phyloP scores from a whole-genome alignment of 352 stramenopile species.

The Phytophthora colocasiae region DNA sequence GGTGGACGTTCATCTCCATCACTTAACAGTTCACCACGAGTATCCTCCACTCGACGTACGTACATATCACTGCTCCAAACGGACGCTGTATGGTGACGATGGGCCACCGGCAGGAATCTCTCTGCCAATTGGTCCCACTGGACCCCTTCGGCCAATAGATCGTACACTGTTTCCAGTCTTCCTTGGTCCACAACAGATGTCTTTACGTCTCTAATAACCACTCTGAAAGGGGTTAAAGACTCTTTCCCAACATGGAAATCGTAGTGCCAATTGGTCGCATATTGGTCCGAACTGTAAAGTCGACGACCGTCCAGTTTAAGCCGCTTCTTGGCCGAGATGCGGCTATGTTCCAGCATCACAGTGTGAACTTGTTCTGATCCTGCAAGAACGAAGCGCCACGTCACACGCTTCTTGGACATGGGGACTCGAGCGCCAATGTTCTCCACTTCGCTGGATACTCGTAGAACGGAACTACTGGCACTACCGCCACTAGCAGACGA shows the following conservation, averaged over 20 bases:
- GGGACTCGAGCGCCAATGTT: conserved; percentile 85
- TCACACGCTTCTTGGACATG: conserved; percentile 87
- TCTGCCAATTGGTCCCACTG: conserved; percentile 75
- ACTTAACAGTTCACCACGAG: conserved; percentile 49
- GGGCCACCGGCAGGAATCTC: conserved; percentile 44
- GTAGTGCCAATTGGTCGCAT: conserved; percentile 76
- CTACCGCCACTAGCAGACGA: conserved; percentile 30
- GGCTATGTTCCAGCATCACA: conserved; percentile 85
- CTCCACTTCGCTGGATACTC: conserved; percentile 76
- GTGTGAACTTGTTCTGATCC: conserved; percentile 84
- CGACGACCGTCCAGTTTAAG: conserved; percentile 81
- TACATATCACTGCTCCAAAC: conserved; percentile 88
- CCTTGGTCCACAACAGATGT: conserved; percentile 75
- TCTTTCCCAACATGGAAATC: conserved; percentile 71
- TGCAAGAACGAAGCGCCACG: conserved; percentile 84
- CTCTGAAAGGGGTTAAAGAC: conserved; percentile 50
- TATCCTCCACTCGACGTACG: conserved; percentile 70
- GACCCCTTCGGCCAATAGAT: conserved; percentile 68
- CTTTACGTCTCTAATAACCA: conserved; percentile 81
- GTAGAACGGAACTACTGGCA: conserved; percentile 52
- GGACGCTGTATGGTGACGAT: conserved; percentile 39
- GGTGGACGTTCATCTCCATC: conserved; percentile 50
- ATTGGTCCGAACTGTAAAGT: conserved; percentile 77
- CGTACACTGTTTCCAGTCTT: conserved; percentile 73
- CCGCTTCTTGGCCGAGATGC: conserved; percentile 84